Evolutionary conservation across 2,329 filamentous ascomycete genomes (phyloP).

Genomic region (Elsinoe australis): DNA sequence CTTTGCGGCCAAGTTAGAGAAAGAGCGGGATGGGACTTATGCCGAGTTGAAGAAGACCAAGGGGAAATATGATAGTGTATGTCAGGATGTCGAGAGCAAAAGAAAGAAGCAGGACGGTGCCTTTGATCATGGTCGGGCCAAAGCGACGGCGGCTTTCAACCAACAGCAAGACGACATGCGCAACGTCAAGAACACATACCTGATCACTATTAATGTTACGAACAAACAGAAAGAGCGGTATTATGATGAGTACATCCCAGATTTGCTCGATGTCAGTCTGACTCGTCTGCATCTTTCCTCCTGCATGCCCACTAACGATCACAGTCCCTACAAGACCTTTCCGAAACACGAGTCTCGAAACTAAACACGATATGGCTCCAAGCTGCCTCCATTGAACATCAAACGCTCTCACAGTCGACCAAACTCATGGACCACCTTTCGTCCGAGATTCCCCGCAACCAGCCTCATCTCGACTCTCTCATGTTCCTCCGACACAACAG

Average conservation of each 20-base stretch:
- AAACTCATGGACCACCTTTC: slow-evolving; percentile 64
- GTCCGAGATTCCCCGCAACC: slow-evolving; percentile 77
- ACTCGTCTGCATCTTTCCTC: not conserved
- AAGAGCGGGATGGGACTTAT: slow-evolving; percentile 78
- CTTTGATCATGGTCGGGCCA: slow-evolving; percentile 78
- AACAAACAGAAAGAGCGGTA: slow-evolving; percentile 98
- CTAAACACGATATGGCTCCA: slow-evolving; percentile 80
- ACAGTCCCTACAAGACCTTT: slow-evolving; percentile 74
- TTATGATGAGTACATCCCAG: slow-evolving; percentile 93
- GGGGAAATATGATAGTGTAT: slow-evolving; percentile 82
- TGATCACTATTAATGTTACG: slow-evolving; percentile 91
- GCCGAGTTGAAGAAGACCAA: slow-evolving; percentile 83
- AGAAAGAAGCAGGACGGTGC: slow-evolving; percentile 91
- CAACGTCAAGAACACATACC: slow-evolving; percentile 96
- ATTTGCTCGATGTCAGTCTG: slow-evolving; percentile 69
- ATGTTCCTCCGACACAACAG: slow-evolving; percentile 94
- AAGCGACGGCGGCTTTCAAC: slow-evolving; percentile 84
- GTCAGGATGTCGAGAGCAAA: slow-evolving; percentile 88
- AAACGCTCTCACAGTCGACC: slow-evolving; percentile 66
- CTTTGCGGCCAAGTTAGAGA: slow-evolving; percentile 79
- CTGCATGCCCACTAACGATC: slow-evolving; percentile 13
- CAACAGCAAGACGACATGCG: slow-evolving; percentile 93
- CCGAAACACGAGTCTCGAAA: slow-evolving; percentile 76
- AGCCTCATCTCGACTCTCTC: slow-evolving; percentile 83
- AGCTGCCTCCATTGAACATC: slow-evolving; percentile 70